A percentile compares a stretch with the other conserved stretches of the same genome.
phyloP scores from a whole-genome alignment of 1,284 basidiomycete species.

The Grifola frondosa region DNA sequence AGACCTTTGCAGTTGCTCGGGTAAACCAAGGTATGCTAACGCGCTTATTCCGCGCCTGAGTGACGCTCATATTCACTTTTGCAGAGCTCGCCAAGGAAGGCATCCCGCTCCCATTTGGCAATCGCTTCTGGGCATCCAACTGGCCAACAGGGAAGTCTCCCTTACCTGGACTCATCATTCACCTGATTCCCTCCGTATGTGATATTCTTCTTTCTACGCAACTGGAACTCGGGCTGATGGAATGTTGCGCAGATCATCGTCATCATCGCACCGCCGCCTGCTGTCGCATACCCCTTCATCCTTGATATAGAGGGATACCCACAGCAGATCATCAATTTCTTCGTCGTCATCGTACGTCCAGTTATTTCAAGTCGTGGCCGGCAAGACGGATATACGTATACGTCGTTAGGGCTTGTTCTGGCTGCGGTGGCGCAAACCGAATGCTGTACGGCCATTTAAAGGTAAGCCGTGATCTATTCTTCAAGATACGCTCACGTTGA shows the following conservation, averaged over 20 bases:
- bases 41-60: not conserved
- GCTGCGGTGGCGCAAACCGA: constrained; percentile 50
- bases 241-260: constrained; percentile 45
- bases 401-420: constrained; percentile 58
- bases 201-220: constrained; percentile 37
- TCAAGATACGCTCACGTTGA: constrained; percentile 3
- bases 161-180: constrained; percentile 55
- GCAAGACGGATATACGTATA: too few relatives aligned
- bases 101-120: constrained; percentile 55
- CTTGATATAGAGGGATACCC: constrained; percentile 63
- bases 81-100: constrained; percentile 47
- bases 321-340: constrained; percentile 53
- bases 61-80: not conserved
- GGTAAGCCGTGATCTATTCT: constrained; percentile 31
- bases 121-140: constrained; percentile 64
- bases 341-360: constrained; percentile 48
- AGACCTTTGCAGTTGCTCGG: constrained; percentile 30
- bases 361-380: too few relatives aligned
- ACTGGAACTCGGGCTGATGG: not conserved
- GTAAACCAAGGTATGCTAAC: constrained; percentile 29
- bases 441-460: constrained; percentile 56
- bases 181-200: constrained; percentile 54
- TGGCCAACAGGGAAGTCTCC: constrained; percentile 64
- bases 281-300: constrained; percentile 68
- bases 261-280: constrained; percentile 54